Conservation (phyloP, 2,329 filamentous ascomycete species). For the Diaporthe batatas region DNA sequence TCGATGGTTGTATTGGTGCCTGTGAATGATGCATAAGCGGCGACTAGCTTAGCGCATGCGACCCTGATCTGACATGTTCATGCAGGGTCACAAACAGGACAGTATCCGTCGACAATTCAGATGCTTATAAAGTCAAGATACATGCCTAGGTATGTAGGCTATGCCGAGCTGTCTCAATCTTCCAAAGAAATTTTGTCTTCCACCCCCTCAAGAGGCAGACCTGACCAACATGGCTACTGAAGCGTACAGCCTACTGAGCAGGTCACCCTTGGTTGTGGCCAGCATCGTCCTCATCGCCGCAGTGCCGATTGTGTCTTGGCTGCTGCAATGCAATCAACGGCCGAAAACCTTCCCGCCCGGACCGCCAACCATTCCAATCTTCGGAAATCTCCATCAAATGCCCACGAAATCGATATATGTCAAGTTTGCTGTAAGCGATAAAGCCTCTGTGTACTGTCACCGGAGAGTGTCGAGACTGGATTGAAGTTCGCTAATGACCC, state of each 20-base stretch:
- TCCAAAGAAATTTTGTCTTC: neutral
- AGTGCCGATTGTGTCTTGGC: slow-evolving; percentile 13
- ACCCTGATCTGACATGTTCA: slow-evolving; percentile 25
- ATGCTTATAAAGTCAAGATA: neutral
- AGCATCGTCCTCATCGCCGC: slow-evolving; percentile 13
- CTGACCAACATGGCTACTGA: neutral
- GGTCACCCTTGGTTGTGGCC: neutral
- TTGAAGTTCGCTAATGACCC: neutral
- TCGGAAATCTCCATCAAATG: slow-evolving; percentile 32
- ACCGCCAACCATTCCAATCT: slow-evolving; percentile 9
- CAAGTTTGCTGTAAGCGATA: neutral
- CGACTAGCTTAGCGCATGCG: slow-evolving; percentile 17
- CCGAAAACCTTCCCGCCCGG: slow-evolving; percentile 28
- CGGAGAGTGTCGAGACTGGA: too few relatives aligned
- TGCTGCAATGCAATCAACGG: slow-evolving; percentile 9
- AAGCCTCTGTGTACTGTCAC: too few relatives aligned
- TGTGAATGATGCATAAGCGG: slow-evolving; percentile 8
- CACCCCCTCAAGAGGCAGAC: neutral
- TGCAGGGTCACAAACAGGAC: neutral
- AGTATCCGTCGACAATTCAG: neutral
- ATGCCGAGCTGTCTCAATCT: neutral
- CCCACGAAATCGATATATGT: slow-evolving; percentile 3
- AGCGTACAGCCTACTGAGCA: neutral
- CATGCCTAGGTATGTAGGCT: too few relatives aligned
- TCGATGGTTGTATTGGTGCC: neutral